Evolutionary conservation across 2,329 filamentous ascomycete species (phyloP), one percentile per base, ranked within the genome.

Genomic region (Bisporella sp.): DNA sequence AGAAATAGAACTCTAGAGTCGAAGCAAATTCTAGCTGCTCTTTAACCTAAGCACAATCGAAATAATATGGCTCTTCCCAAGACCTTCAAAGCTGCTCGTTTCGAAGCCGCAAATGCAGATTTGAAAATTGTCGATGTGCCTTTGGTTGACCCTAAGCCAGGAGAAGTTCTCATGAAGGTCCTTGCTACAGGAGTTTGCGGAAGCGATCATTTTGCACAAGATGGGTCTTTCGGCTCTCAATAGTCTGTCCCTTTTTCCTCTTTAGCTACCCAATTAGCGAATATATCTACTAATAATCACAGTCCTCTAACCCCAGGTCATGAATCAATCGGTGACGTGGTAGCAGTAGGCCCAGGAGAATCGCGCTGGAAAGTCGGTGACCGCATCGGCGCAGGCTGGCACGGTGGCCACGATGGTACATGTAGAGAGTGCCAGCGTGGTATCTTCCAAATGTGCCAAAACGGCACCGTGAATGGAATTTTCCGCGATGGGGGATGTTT

Each of bases 151-250:
- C 21, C 21, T 21, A 61, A 59, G 2, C 67, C 69, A 46, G 74
- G 82, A 64, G 70, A 84, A 52, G 81, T 86, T 48, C 72, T 82
- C 31, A 63, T 87, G 61, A 75, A 74, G 50, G 71, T 87, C 54
- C 86, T 81, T 12, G 79, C 82, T 51, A 84, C 81, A 2, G 84
- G 84, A 31, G 70, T 87, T 47, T 87, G 84, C 64, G 81, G 79
- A 46, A 87, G 84, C 4, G 76, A 73, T 53, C 57, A 72, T 21
- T 21, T 21, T 21, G 46, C 71, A 75, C 56, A 68, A 64, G 52
- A 61, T 49, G 50, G 50, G 56, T 21, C 21, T 21, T 21, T 21
- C 21, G 21, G 21, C 21, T 21, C 21, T 21, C 21, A 21, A 21
- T 21, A 21, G 21, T 21, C 21, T 21, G 21, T 21, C 21, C 21